Base-by-base conservation (phyloP, 1,139 yeast genomes). In the Lodderomyces pseudojiufengensis region DNA sequence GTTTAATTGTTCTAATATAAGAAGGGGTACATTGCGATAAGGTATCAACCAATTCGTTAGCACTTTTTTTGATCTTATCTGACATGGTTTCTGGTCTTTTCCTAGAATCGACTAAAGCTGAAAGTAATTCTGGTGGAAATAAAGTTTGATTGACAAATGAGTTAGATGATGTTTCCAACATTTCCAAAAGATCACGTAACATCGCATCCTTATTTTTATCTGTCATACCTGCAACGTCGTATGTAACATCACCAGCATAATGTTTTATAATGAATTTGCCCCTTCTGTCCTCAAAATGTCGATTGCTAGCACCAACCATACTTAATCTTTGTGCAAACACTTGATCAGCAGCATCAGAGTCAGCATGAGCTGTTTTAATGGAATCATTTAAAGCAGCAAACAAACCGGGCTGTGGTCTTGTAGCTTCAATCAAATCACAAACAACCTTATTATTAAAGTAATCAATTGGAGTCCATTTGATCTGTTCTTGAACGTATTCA, bases 351-450 rank as follows among this genome's bases (percentile, higher is more conserved):
- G 98, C 98, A 39, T 71, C 76, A 1, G 97, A 84, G 57, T 94
- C 98, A 3, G 99, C 99, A 59, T 94, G 98, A 0, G 98, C 98
- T 12, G 97, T 94, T 33, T 97, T 97, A 55, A 90, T 83, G 0
- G 97, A 92, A 65, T 94, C 99, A 60, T 92, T 92, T 61, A 94
- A 73, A 2, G 96, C 96, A 2, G 98, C 95, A 65, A 94, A 90
- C 35, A 94, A 75, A 43, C 99, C 99, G 0, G 97, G 97, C 41
- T 64, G 70, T 2, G 98, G 98, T 54, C 97, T 78, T 41, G 80
- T 78, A 24, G 88, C 86, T 62, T 94, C 99, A 55, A 94, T 94
- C 57, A 94, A 73, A 53, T 94, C 99, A 69, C 98, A 94, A 28
- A 94, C 99, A 49, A 94, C 84, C 61, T 92, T 84, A 63, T 94